Percentiles rank a stretch among this genome's conserved stretches.
Conservation (phyloP, 192 early-diverging fungal species). For the Coemansia sp. region DNA sequence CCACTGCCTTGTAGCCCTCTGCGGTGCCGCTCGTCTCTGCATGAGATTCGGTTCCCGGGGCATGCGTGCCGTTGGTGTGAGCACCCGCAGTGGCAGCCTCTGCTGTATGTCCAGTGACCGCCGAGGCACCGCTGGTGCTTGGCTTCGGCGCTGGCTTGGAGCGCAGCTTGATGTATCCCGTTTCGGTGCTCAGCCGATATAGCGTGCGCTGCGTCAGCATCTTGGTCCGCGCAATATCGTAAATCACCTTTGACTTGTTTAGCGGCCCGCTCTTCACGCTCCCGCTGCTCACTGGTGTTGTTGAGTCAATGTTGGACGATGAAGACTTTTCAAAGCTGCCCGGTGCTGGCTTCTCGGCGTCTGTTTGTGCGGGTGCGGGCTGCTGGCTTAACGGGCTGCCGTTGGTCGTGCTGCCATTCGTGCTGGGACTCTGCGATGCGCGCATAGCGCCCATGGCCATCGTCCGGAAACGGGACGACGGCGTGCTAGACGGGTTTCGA, state of each 20-base stretch:
- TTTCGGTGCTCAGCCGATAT: conserved; percentile 42
- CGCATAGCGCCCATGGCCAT: conserved; percentile 22
- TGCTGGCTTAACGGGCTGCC: neutral
- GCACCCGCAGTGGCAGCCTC: neutral
- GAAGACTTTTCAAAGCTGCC: neutral
- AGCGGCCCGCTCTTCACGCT: conserved; percentile 6
- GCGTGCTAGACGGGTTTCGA: conserved; percentile 1
- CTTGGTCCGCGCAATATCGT: conserved; percentile 46
- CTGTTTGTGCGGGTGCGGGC: neutral
- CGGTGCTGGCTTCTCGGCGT: neutral
- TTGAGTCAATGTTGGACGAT: no score
- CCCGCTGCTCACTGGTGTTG: conserved; percentile 6
- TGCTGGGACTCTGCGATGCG: conserved; percentile 9
- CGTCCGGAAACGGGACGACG: conserved; percentile 30
- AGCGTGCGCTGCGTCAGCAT: conserved; percentile 39
- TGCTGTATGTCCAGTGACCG: conserved; percentile 4
- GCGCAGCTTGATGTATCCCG: conserved; percentile 47
- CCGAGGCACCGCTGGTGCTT: neutral
- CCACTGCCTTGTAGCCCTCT: conserved; percentile 16
- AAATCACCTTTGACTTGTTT: conserved; percentile 32
- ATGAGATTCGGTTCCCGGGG: neutral
- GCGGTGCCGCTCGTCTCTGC: conserved; percentile 1
- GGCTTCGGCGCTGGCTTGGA: conserved; percentile 18
- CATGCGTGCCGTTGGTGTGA: conserved; percentile 4
- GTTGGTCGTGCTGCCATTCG: neutral